Base-by-base conservation (phyloP, 2,329 filamentous ascomycete species). In the Pseudogymnoascus sp. region DNA sequence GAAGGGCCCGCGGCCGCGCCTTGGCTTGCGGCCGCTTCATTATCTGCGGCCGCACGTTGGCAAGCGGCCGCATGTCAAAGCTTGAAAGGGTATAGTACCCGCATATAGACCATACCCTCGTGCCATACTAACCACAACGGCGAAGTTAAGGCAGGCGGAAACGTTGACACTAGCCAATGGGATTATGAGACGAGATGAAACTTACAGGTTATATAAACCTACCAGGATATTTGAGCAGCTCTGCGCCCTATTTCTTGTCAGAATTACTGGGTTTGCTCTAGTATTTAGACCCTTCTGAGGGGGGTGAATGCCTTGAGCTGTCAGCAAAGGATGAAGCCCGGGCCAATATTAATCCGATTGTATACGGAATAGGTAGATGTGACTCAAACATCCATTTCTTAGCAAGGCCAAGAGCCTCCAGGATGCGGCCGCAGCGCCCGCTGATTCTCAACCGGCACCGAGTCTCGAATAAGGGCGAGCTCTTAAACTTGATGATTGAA, bases 401-500 rank as follows among this genome's bases (percentile, higher is more conserved):
- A 28, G 14, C 14, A 2, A 54, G 21, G 6, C 45, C 13, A 48
- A 31, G 14, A 16, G 13, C n/a, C n/a, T n/a, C 48, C 4, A 4
- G 7, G 5, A 31, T 11, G 48, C 43, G 25, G 48, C 25, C n/a
- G 48, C 23, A 11, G 25, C 25, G 48, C 14, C 48, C 31, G 25
- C 62, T 65, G 25, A 23, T 60, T 31, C 16, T 67, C 6, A 62
- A 66, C 28, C 19, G 34, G 19, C 63, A 67, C 63, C 62, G 60
- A 37, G 65, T 37, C 19, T 21, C 16, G 1, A 48, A 14, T 21
- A 25, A 28, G 11, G 16, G 41, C 51, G 16, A 54, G 28, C 16
- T 64, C 19, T 45, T 65, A 23, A 62, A 25, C 34, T n/a, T 41
- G 62, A 11, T 36, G 14, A 64, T 63, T 65, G 65, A 25, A 64